A percentile compares a stretch with the other conserved stretches of the same genome.
phyloP scores from a whole-genome alignment of 2,329 filamentous ascomycete species.

The Penicillium rolfsii region DNA sequence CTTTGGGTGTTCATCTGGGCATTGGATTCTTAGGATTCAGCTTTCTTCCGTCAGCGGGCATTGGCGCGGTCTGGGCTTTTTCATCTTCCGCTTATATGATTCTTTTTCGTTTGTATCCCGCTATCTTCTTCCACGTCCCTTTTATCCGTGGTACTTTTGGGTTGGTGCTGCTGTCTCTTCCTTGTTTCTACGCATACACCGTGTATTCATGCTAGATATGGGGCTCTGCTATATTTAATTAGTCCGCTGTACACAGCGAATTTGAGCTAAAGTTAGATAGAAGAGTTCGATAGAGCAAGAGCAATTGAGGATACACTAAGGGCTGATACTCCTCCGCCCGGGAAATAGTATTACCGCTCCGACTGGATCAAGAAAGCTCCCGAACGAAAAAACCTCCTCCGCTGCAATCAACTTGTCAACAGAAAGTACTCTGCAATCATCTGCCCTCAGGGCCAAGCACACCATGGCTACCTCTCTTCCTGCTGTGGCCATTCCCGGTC shows the following conservation, averaged over 20 bases:
- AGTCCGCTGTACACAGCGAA: constrained; percentile 1
- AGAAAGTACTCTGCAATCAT: background rate
- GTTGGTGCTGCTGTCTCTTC: constrained; percentile 23
- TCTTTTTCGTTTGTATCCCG: constrained; percentile 17
- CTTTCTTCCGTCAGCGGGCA: constrained; percentile 37
- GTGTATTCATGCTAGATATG: constrained; percentile 36
- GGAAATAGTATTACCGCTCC: constrained; percentile 1
- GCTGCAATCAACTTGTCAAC: constrained; percentile 1
- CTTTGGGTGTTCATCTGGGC: constrained; percentile 37
- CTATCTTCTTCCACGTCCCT: constrained; percentile 28
- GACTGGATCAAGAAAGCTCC: constrained; percentile 17
- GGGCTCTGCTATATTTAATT: constrained; percentile 29
- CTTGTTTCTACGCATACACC: constrained; percentile 34
- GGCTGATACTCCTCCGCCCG: background rate
- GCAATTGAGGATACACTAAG: background rate
- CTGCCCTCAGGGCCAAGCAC: constrained; percentile 6
- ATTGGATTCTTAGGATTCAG: constrained; percentile 34
- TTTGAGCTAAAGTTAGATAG: background rate
- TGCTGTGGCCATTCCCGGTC: constrained; percentile 75
- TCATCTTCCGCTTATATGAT: constrained; percentile 12
- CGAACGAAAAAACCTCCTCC: constrained; percentile 14
- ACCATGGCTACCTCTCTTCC: constrained; percentile 41
- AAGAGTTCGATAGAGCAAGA: background rate
- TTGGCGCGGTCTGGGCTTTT: constrained; percentile 35
- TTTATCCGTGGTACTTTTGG: constrained; percentile 21